Percentiles rank a stretch among this genome's conserved stretches.
phyloP scores from a whole-genome alignment of 306 rosid genomes.

The Pyrus pyrifolia region DNA sequence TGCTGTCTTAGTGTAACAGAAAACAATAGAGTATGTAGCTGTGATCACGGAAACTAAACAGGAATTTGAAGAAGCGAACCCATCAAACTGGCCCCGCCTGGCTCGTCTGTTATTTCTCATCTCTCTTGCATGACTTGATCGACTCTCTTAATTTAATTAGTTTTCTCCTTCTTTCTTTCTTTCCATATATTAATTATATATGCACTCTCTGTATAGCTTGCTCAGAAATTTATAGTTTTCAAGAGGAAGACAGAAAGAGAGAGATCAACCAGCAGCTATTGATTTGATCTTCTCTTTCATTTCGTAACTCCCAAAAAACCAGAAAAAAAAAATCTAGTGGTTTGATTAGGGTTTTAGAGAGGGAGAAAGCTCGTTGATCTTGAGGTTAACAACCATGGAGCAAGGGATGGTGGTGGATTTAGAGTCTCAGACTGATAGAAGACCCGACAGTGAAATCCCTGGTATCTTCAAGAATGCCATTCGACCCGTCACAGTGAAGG shows the following conservation, averaged over 20 bases:
- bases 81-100: not conserved
- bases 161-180: not conserved
- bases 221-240: not conserved
- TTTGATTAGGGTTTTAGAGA: not conserved
- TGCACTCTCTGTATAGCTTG: not conserved
- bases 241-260: not conserved
- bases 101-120: not conserved
- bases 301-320: not conserved
- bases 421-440: conserved; percentile 31
- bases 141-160: not conserved
- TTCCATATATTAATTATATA: not conserved
- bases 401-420: conserved; percentile 38
- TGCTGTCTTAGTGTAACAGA: not conserved
- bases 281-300: not conserved
- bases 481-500: conserved; percentile 45
- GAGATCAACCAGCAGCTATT: not conserved
- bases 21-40: not conserved
- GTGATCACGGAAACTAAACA: not conserved
- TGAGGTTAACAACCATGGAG: not conserved
- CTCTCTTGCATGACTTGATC: conserved; percentile 1
- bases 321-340: not conserved
- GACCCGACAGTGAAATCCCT: not conserved
- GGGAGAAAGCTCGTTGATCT: not conserved
- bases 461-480: conserved; percentile 23
- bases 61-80: not conserved